phyloP scores from a whole-genome alignment of 495 filamentous ascomycete species.

The Lasiosphaeria ovina region DNA sequence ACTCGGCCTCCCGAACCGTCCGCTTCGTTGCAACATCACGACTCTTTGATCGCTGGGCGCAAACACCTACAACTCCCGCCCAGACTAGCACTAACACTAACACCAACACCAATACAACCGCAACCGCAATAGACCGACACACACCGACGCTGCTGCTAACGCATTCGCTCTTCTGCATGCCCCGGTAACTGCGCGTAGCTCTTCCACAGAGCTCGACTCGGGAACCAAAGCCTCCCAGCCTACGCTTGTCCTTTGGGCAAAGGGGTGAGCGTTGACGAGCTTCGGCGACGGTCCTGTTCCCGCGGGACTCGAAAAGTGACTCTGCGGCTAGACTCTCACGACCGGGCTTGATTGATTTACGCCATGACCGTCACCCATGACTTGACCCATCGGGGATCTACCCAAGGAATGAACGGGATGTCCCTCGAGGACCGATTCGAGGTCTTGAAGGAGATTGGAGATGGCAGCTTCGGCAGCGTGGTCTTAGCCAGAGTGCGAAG shows the following conservation, averaged over 20 bases:
- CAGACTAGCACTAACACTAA: background rate
- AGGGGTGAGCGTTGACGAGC: conserved; percentile 10
- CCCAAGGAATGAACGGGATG: conserved; percentile 41
- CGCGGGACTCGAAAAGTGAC: background rate
- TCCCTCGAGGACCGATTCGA: conserved; percentile 87
- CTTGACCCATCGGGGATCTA: conserved; percentile 55
- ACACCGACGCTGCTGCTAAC: background rate
- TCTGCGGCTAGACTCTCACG: background rate
- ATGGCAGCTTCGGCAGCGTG: conserved; percentile 98
- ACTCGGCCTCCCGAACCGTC: conserved; percentile 8
- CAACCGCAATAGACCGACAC: conserved; percentile 10
- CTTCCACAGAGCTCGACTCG: conserved; percentile 31
- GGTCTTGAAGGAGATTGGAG: conserved; percentile 94
- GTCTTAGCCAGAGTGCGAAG: conserved; percentile 86
- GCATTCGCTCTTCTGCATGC: conserved; percentile 30
- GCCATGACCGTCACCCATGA: conserved; percentile 72
- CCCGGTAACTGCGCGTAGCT: conserved; percentile 32
- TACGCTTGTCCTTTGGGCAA: conserved; percentile 16
- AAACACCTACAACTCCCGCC: background rate
- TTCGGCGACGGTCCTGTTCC: background rate
- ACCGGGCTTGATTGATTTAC: conserved; percentile 12
- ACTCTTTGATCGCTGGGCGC: background rate
- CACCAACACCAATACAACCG: background rate
- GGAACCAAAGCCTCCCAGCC: conserved; percentile 6
- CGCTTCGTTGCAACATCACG: background rate